A percentile compares a stretch with the other conserved stretches of the same genome.
phyloP scores from a whole-genome alignment of 805 yeast species.

The Jamesozyma spencerorum region DNA sequence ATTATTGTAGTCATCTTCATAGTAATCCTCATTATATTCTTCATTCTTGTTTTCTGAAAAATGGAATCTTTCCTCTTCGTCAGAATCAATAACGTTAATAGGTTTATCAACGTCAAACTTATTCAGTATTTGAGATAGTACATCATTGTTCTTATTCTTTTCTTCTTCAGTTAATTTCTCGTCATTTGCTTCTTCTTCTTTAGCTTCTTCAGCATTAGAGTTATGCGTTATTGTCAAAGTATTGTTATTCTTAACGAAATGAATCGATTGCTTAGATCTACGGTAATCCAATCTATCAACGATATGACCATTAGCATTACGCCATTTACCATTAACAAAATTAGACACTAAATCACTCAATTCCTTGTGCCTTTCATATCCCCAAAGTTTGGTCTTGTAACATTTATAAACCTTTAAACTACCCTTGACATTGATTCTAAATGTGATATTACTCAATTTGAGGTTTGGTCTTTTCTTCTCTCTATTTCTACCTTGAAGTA shows the following conservation, averaged over 20 bases:
- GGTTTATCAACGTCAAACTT: slow-evolving; percentile 47
- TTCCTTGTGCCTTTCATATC: slow-evolving; percentile 60
- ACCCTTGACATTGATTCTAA: slow-evolving; percentile 55
- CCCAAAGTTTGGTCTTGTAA: slow-evolving; percentile 83
- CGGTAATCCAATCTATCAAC: slow-evolving; percentile 47
- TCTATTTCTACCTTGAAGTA: slow-evolving; percentile 55
- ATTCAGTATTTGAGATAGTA: slow-evolving; percentile 40
- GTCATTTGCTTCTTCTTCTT: slow-evolving; percentile 32
- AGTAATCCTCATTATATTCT: slow-evolving; percentile 7
- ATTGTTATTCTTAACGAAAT: background rate
- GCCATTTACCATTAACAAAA: slow-evolving; percentile 64
- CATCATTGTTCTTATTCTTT: slow-evolving; percentile 35
- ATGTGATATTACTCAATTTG: slow-evolving; percentile 39
- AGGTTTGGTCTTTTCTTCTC: slow-evolving; percentile 39
- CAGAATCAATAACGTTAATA: slow-evolving; percentile 33
- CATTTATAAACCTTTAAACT: slow-evolving; percentile 46
- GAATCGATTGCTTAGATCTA: slow-evolving; percentile 15
- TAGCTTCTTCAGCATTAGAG: slow-evolving; percentile 7
- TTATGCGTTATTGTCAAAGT: slow-evolving; percentile 2
- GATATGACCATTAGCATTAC: slow-evolving; percentile 68
- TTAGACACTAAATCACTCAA: slow-evolving; percentile 53
- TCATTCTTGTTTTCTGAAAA: slow-evolving; percentile 36
- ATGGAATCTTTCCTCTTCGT: slow-evolving; percentile 32
- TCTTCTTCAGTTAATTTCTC: slow-evolving; percentile 32
- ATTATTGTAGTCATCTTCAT: slow-evolving; percentile 1